Evolutionary conservation across 768 basidiomycete genomes (phyloP).

Genomic region (Lactarius vividus): DNA sequence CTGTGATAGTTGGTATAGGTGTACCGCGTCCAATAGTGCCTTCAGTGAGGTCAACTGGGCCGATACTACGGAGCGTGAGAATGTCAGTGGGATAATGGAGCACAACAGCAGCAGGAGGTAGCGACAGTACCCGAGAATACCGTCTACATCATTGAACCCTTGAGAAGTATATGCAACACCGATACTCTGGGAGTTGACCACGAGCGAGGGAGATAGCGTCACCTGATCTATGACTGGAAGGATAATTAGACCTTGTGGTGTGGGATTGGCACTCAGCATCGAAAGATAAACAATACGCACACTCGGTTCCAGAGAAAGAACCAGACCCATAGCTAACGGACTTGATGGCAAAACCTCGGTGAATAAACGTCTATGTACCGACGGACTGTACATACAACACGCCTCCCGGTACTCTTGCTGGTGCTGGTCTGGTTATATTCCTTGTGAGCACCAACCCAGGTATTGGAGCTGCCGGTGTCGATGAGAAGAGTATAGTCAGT

Average conservation of each 20-base stretch:
- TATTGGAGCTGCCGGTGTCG: slow-evolving; percentile 58
- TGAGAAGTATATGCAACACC: slow-evolving; percentile 35
- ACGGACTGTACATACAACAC: slow-evolving; percentile 33
- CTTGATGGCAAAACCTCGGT: slow-evolving; percentile 46
- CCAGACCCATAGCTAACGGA: slow-evolving; percentile 23
- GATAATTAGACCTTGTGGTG: not conserved
- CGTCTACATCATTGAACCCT: slow-evolving; percentile 42
- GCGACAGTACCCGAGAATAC: slow-evolving; percentile 50
- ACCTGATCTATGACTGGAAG: slow-evolving; percentile 20
- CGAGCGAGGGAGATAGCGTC: slow-evolving; percentile 19
- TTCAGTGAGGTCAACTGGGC: slow-evolving; percentile 50
- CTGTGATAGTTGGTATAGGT: slow-evolving; percentile 53
- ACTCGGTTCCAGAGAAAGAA: slow-evolving; percentile 21
- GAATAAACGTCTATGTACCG: slow-evolving; percentile 36
- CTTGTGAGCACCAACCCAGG: slow-evolving; percentile 56
- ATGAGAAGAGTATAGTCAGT: slow-evolving; percentile 53
- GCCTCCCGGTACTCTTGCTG: slow-evolving; percentile 41
- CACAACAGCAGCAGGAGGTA: not conserved
- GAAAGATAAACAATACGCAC: slow-evolving; percentile 36
- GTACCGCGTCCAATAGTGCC: slow-evolving; percentile 42
- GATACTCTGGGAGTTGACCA: slow-evolving; percentile 36
- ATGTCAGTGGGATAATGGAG: not conserved
- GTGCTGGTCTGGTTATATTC: slow-evolving; percentile 46
- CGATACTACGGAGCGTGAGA: slow-evolving; percentile 37
- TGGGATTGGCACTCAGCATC: slow-evolving; percentile 31